Conservation (phyloP, 345 rosid genomes). For the Streptanthus diversifolius region DNA sequence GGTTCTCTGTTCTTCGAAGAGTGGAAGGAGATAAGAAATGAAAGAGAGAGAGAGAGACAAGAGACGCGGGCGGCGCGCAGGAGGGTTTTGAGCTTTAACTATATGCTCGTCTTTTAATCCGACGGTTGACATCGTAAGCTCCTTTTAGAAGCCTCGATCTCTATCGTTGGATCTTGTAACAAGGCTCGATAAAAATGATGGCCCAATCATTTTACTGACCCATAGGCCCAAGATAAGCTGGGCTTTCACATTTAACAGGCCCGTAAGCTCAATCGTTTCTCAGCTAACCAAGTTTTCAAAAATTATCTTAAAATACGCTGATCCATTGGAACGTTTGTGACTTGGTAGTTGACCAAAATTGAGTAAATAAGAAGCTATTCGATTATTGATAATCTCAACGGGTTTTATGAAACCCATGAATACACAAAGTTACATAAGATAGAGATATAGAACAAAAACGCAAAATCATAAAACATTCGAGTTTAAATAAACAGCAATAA, state of each 20-base stretch:
- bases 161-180: conserved; percentile 3
- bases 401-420: neutral
- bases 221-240: neutral
- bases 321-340: neutral
- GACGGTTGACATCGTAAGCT: neutral
- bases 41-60: neutral
- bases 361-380: neutral
- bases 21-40: conserved; percentile 20
- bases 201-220: neutral
- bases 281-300: neutral
- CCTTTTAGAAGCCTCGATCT: neutral
- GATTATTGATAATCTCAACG: conserved; percentile 18
- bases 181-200: neutral
- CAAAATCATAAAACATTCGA: neutral
- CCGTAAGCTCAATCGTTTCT: neutral
- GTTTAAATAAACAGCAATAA: neutral
- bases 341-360: neutral
- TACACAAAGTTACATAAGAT: neutral
- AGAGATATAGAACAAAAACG: neutral
- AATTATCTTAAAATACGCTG: too few species aligned
- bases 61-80: conserved; percentile 37
- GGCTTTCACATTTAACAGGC: neutral
- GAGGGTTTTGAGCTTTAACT: conserved; percentile 29
- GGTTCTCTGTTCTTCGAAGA: conserved; percentile 14
- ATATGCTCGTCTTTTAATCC: conserved; percentile 8